Percentiles rank a stretch among this genome's conserved stretches.
Conservation (phyloP, 306 rosid species). For the Comarum palustre region DNA sequence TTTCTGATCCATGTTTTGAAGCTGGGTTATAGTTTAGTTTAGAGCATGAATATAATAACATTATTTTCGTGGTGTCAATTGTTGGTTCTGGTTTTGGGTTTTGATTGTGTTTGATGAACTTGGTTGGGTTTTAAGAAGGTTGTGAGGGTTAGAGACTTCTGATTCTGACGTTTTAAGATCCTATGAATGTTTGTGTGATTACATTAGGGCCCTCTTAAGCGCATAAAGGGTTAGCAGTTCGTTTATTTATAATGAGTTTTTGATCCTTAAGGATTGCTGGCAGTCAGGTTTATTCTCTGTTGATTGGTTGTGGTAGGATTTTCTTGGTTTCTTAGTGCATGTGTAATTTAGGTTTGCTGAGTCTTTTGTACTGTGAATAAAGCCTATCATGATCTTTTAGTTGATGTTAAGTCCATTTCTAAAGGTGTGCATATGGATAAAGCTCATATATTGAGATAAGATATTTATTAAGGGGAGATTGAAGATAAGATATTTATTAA, state of each 20-base stretch:
- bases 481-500: no score
- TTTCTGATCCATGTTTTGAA: constrained; percentile 3
- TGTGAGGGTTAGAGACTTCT: not conserved
- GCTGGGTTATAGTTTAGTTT: not conserved
- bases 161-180: not conserved
- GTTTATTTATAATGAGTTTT: not conserved
- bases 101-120: constrained; percentile 10
- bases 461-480: not conserved
- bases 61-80: not conserved
- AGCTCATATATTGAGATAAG: not conserved
- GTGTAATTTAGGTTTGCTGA: not conserved
- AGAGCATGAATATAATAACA: not conserved
- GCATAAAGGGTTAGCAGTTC: not conserved
- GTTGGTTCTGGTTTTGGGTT: not conserved
- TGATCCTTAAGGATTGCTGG: not conserved
- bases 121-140: not conserved
- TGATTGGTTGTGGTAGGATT: not conserved
- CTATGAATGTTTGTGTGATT: not conserved
- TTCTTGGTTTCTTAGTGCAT: not conserved
- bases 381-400: not conserved
- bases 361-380: not conserved
- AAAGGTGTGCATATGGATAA: not conserved
- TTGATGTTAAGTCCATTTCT: not conserved
- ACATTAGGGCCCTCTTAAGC: not conserved
- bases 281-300: not conserved